Percentiles rank a stretch among this genome's conserved stretches.
Conservation (phyloP, 225 moss, liverwort and hornwort species). For the Marchantia polymorpha region DNA sequence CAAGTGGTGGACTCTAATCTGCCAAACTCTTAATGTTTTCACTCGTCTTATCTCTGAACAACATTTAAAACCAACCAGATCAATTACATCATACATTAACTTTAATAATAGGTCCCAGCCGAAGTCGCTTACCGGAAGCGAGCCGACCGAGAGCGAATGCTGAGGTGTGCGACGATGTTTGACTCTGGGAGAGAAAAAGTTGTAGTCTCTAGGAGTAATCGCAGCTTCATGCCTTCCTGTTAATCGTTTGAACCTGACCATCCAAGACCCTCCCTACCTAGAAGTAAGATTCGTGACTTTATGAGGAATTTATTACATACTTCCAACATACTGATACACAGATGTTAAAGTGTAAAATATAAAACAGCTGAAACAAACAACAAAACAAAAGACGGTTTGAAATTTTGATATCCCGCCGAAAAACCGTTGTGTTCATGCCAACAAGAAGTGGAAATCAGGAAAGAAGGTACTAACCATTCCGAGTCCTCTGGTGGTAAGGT, state of each 20-base stretch:
- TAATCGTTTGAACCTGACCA: conserved; percentile 87
- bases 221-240: conserved; percentile 95
- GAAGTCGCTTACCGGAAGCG: conserved; percentile 52
- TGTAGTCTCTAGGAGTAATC: conserved; percentile 83
- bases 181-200: conserved; percentile 91
- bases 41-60: too few relatives aligned
- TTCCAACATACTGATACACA: neutral
- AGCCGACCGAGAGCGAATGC: conserved; percentile 60
- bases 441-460: neutral
- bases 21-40: too few relatives aligned
- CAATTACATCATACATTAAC: neutral
- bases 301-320: neutral
- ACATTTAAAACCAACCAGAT: too few relatives aligned
- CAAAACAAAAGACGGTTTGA: neutral
- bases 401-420: neutral
- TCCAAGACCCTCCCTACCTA: conserved; percentile 1
- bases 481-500: conserved; percentile 69
- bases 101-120: too few relatives aligned
- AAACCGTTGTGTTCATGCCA: too few relatives aligned
- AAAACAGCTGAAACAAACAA: neutral
- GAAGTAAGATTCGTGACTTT: conserved; percentile 1
- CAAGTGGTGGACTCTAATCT: too few relatives aligned
- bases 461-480: conserved; percentile 60
- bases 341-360: neutral
- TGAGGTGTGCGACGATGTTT: conserved; percentile 93